Evolutionary conservation across 2,329 filamentous ascomycete species (phyloP).

Genomic region (Incumbomyces lentus): DNA sequence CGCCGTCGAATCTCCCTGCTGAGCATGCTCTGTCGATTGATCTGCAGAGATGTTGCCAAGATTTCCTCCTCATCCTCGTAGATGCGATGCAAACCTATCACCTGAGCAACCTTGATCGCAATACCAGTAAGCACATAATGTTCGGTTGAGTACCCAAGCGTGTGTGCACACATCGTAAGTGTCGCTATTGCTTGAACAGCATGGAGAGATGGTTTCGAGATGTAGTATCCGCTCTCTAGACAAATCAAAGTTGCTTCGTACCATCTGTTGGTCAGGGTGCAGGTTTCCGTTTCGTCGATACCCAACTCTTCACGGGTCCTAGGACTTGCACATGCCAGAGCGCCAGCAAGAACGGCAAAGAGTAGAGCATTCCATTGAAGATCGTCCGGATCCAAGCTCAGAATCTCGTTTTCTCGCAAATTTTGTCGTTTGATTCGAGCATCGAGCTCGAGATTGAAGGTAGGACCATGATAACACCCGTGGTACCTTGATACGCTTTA

Average conservation of each 20-base stretch:
- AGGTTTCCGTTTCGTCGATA: conserved; percentile 32
- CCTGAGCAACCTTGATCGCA: conserved; percentile 38
- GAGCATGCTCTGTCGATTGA: conserved; percentile 8
- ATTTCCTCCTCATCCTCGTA: conserved; percentile 2
- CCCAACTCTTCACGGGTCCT: conserved; percentile 30
- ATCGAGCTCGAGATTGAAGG: not conserved
- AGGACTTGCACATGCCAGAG: conserved; percentile 10
- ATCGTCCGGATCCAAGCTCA: not conserved
- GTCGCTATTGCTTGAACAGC: conserved; percentile 39
- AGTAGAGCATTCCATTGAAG: conserved; percentile 11
- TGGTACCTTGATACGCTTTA: not conserved
- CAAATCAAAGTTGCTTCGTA: conserved; percentile 36
- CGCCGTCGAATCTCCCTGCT: conserved; percentile 28
- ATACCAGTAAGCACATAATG: conserved; percentile 37
- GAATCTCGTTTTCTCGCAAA: not conserved
- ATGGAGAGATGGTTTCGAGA: conserved; percentile 32
- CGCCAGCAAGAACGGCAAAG: conserved; percentile 14
- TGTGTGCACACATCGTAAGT: conserved; percentile 38
- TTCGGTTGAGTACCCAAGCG: conserved; percentile 39
- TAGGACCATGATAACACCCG: conserved; percentile 2
- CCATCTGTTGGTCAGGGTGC: conserved; percentile 34
- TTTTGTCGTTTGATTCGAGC: not conserved
- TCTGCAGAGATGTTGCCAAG: not conserved
- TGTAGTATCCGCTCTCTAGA: conserved; percentile 37
- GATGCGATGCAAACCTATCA: conserved; percentile 36